Percentiles rank a stretch among this genome's conserved stretches.
phyloP scores from a whole-genome alignment of 129 eudicot genomes.

The Pulicaria dysenterica region DNA sequence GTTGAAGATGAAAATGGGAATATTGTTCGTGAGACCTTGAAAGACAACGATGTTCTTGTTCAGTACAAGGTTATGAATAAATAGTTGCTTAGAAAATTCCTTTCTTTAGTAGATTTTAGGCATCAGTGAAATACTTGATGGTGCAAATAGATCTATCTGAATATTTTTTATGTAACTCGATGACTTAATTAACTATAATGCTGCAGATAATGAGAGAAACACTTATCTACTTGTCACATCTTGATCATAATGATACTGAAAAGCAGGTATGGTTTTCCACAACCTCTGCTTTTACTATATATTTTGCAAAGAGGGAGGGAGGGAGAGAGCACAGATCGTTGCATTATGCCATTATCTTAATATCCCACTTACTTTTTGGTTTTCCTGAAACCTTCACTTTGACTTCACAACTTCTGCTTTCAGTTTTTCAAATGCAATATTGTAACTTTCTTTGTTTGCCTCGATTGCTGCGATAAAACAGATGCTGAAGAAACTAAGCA shows the following conservation, averaged over 20 bases:
- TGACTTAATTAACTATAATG: conserved; percentile 21
- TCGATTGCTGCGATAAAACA: conserved; percentile 22
- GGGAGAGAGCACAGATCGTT: neutral
- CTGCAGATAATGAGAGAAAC: conserved; percentile 97
- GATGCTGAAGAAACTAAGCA: conserved; percentile 85
- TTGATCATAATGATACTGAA: conserved; percentile 97
- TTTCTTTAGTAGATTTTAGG: too few relatives aligned
- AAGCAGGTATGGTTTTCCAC: conserved; percentile 64
- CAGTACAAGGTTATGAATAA: conserved; percentile 72
- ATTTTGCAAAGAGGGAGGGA: too few relatives aligned
- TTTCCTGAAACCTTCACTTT: conserved; percentile 17
- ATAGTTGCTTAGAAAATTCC: too few relatives aligned
- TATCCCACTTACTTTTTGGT: neutral
- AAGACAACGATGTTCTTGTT: conserved; percentile 97
- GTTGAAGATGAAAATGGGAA: conserved; percentile 99
- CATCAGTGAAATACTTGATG: too few relatives aligned
- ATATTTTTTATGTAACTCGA: too few relatives aligned
- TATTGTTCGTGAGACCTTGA: conserved; percentile 97
- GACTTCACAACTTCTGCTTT: conserved; percentile 9
- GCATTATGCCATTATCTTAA: too few relatives aligned
- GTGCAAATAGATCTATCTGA: too few relatives aligned
- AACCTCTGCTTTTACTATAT: conserved; percentile 18
- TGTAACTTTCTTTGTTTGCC: neutral
- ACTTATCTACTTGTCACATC: conserved; percentile 87
- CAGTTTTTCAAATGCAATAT: conserved; percentile 3